phyloP scores from a whole-genome alignment of 1,284 basidiomycete species.

The Marasmius fiardii region DNA sequence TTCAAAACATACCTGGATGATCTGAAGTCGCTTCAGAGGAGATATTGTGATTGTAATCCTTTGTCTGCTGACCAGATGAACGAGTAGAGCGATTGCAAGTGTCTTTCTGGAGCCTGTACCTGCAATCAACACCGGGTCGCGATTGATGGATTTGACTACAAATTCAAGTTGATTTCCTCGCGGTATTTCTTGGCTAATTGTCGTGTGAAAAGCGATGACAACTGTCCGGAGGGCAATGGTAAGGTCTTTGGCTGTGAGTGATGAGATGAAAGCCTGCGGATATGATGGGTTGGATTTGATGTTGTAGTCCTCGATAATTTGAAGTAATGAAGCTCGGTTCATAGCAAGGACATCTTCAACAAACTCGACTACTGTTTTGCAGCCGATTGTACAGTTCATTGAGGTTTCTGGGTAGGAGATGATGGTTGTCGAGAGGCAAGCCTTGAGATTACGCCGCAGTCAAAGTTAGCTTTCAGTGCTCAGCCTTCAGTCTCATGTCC shows the following conservation, averaged over 20 bases:
- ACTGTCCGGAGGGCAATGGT: background rate
- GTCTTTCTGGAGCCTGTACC: conserved; percentile 6
- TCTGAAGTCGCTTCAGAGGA: conserved; percentile 6
- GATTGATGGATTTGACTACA: background rate
- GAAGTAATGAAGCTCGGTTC: background rate
- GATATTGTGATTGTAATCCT: conserved; percentile 1
- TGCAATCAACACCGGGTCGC: conserved; percentile 1
- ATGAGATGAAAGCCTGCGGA: background rate
- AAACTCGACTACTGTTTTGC: background rate
- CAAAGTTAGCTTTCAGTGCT: too few species aligned
- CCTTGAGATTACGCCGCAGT: too few species aligned
- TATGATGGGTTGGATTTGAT: background rate
- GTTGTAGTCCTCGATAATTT: background rate
- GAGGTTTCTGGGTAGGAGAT: background rate
- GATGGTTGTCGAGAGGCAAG: too few species aligned
- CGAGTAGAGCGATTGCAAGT: background rate
- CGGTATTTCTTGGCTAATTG: background rate
- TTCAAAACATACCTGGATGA: background rate
- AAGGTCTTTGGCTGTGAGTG: background rate
- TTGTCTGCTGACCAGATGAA: background rate
- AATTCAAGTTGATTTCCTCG: background rate
- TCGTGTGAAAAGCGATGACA: background rate
- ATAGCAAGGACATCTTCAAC: background rate
- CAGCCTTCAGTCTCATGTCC: too few species aligned
- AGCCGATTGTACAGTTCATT: background rate